Conservation (phyloP, 2,329 filamentous ascomycete genomes). For the Rosellinia necatrix region DNA sequence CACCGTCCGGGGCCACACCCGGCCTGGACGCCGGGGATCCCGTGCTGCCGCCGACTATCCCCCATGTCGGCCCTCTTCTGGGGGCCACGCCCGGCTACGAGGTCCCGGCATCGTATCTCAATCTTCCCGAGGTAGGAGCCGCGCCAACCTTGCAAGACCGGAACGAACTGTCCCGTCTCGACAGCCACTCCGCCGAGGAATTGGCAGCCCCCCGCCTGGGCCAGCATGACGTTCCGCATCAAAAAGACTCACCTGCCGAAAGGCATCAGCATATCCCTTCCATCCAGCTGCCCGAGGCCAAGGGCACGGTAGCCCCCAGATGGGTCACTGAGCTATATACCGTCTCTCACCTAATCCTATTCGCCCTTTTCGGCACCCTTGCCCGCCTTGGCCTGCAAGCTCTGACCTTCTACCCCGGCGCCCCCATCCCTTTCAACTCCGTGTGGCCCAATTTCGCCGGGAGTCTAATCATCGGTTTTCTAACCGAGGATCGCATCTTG, state of each 20-base stretch:
- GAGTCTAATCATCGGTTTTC: conserved; percentile 82
- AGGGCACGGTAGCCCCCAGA: conserved; percentile 48
- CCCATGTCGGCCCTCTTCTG: conserved; percentile 26
- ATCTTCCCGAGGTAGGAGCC: conserved; percentile 49
- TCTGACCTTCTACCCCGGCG: conserved; percentile 77
- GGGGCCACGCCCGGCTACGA: conserved; percentile 39
- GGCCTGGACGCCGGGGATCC: conserved; percentile 7
- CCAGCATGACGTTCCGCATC: conserved; percentile 26
- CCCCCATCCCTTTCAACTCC: conserved; percentile 73
- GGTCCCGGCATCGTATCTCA: conserved; percentile 46
- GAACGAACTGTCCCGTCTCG: conserved; percentile 43
- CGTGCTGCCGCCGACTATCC: neutral
- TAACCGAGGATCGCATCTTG: conserved; percentile 76
- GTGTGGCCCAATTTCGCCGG: conserved; percentile 90
- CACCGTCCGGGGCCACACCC: neutral
- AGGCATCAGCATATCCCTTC: conserved; percentile 1
- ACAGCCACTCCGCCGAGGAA: conserved; percentile 48
- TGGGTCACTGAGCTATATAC: conserved; percentile 68
- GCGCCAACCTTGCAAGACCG: conserved; percentile 52
- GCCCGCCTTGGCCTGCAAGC: conserved; percentile 80
- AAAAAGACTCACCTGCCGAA: conserved; percentile 5
- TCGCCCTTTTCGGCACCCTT: conserved; percentile 82
- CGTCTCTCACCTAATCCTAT: conserved; percentile 81
- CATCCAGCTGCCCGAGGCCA: neutral
- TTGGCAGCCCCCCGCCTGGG: conserved; percentile 37